These are phyloP conservation scores for Hawksworthiomyces lignivorus DNA, from an alignment of 2,329 filamentous ascomycete species.

Conservation along the genomic window DNA sequence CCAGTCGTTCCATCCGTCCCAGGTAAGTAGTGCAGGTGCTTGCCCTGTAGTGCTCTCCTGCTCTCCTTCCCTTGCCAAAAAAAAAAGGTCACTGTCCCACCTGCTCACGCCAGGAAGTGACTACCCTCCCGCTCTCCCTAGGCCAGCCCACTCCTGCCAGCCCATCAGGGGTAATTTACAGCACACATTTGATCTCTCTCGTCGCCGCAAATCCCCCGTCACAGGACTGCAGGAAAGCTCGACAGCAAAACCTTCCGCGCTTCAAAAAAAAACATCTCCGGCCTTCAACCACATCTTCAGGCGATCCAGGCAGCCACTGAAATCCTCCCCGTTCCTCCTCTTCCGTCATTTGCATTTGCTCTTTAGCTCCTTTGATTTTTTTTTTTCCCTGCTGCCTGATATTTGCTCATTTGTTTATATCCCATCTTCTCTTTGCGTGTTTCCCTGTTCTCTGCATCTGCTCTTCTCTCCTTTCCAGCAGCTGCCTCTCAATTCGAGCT, in stretches of 20 bases:
- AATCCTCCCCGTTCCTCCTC: not conserved
- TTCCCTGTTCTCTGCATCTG: not conserved
- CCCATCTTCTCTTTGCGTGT: not conserved
- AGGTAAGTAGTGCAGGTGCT: too few relatives aligned
- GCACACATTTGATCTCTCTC: not conserved
- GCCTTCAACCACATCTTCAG: constrained; percentile 2
- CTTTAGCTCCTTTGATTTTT: not conserved
- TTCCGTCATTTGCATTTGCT: not conserved
- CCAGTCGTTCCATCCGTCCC: too few relatives aligned
- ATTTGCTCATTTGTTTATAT: not conserved
- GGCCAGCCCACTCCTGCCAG: too few relatives aligned
- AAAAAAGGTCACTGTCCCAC: constrained; percentile 5
- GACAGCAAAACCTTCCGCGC: not conserved
- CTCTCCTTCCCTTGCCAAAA: too few relatives aligned
- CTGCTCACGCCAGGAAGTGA: not conserved
- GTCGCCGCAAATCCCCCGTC: constrained; percentile 6
- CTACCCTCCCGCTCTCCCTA: too few relatives aligned
- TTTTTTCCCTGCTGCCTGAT: not conserved
- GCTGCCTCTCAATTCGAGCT: too few relatives aligned
- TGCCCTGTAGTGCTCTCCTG: too few relatives aligned
- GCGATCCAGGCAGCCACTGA: constrained; percentile 5
- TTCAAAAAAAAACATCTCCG: constrained; percentile 1
- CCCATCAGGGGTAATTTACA: constrained; percentile 2
- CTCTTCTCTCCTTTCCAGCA: not conserved
- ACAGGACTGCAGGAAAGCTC: constrained; percentile 4